Percentiles rank a stretch among this genome's conserved stretches.
Conservation (phyloP, 305 asterid genomes). For the Ajuga reptans region DNA sequence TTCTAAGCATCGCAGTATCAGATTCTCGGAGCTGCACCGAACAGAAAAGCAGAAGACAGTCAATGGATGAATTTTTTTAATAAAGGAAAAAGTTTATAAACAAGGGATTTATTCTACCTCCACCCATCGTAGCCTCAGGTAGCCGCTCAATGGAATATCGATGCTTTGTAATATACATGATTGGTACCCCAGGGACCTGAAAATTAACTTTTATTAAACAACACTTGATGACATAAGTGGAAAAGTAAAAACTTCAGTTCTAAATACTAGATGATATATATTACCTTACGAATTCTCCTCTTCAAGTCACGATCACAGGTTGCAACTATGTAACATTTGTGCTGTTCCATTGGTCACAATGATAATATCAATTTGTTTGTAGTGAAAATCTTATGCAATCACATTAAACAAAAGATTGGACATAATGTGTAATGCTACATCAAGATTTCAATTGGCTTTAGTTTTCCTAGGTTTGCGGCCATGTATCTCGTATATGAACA, state of each 20-base stretch:
- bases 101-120: slow-evolving; percentile 45
- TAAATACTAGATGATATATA: background rate
- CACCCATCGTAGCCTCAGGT: slow-evolving; percentile 95
- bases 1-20: slow-evolving; percentile 22
- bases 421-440: background rate
- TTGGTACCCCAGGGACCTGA: slow-evolving; percentile 95
- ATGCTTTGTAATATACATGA: slow-evolving; percentile 83
- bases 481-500: too few relatives aligned
- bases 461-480: too few relatives aligned
- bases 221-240: background rate
- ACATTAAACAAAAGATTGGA: background rate
- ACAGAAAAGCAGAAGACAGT: background rate
- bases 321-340: slow-evolving; percentile 94
- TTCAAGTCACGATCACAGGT: slow-evolving; percentile 97
- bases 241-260: background rate
- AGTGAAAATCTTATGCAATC: background rate
- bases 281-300: slow-evolving; percentile 96
- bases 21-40: slow-evolving; percentile 70
- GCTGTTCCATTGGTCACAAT: slow-evolving; percentile 44
- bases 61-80: background rate
- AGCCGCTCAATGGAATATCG: slow-evolving; percentile 77
- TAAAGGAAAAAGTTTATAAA: background rate
- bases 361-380: slow-evolving; percentile 3
- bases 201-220: background rate
- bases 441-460: background rate